phyloP scores from a whole-genome alignment of 805 yeast genomes.

The Candida michaelii region DNA sequence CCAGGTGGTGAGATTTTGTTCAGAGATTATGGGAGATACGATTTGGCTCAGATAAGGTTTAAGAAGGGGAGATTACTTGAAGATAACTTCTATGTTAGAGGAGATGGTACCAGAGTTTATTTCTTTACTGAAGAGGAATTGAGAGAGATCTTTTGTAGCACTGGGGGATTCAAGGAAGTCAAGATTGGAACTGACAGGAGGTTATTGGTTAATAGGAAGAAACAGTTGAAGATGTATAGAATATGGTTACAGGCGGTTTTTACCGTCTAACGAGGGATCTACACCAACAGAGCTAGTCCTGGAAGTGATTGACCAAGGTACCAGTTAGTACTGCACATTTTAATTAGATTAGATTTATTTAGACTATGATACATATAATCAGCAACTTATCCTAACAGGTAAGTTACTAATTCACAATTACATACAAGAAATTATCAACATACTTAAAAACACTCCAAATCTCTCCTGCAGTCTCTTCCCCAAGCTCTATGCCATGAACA shows the following conservation, averaged over 20 bases:
- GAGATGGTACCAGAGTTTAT: slow-evolving; percentile 97
- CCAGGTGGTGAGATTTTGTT: slow-evolving; percentile 92
- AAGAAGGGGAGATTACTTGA: slow-evolving; percentile 83
- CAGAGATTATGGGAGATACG: slow-evolving; percentile 95
- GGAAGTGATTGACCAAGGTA: no score
- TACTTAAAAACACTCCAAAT: slow-evolving; percentile 35
- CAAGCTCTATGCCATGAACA: slow-evolving; percentile 34
- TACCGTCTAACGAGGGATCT: no score
- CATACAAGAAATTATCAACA: slow-evolving; percentile 38
- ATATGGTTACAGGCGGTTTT: slow-evolving; percentile 97
- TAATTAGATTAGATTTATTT: no score
- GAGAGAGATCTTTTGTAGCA: slow-evolving; percentile 57
- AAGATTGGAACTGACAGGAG: slow-evolving; percentile 89
- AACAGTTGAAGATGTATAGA: slow-evolving; percentile 91
- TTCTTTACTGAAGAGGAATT: slow-evolving; percentile 95
- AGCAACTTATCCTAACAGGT: no score
- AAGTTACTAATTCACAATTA: slow-evolving; percentile 15
- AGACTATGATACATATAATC: no score
- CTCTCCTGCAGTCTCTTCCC: slow-evolving; percentile 15
- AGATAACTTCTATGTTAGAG: slow-evolving; percentile 93
- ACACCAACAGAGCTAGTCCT: no score
- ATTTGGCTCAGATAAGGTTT: slow-evolving; percentile 91
- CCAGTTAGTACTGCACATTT: no score
- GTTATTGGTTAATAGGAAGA: slow-evolving; percentile 85
- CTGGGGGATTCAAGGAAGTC: slow-evolving; percentile 57